These are phyloP conservation scores for Podila minutissima DNA, from an alignment of 192 early-diverging fungal species.

Conservation along the genomic window DNA sequence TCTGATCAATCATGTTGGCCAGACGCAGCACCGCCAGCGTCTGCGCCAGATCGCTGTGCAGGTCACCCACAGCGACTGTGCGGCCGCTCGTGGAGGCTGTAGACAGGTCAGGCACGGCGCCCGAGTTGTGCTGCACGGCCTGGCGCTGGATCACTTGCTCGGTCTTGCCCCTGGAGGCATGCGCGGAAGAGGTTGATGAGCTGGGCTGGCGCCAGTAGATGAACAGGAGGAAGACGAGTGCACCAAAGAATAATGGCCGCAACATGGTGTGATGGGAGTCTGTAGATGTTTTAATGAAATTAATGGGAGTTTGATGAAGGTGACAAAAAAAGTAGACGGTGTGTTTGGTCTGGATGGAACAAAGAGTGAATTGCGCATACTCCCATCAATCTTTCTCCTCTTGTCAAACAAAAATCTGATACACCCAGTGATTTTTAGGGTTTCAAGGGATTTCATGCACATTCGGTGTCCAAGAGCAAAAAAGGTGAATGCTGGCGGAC, in stretches of 20 bases:
- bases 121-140: neutral
- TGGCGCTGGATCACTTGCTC: neutral
- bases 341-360: no score
- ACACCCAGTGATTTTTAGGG: no score
- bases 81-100: conserved; percentile 19
- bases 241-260: neutral
- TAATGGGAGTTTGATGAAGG: no score
- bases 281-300: neutral
- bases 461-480: no score
- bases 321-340: no score
- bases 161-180: neutral
- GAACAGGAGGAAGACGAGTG: neutral
- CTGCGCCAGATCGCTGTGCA: conserved; percentile 72
- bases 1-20: conserved; percentile 65
- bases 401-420: no score
- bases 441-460: no score
- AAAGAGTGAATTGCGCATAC: no score
- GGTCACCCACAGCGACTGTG: conserved; percentile 75
- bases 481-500: no score
- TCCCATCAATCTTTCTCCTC: no score
- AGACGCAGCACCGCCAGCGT: conserved; percentile 61
- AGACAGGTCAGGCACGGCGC: neutral
- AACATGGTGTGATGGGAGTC: neutral
- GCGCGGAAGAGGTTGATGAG: neutral
- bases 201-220: neutral